phyloP scores from a whole-genome alignment of 139 green algal genomes.

The Deuterostichococcus epilithicus region DNA sequence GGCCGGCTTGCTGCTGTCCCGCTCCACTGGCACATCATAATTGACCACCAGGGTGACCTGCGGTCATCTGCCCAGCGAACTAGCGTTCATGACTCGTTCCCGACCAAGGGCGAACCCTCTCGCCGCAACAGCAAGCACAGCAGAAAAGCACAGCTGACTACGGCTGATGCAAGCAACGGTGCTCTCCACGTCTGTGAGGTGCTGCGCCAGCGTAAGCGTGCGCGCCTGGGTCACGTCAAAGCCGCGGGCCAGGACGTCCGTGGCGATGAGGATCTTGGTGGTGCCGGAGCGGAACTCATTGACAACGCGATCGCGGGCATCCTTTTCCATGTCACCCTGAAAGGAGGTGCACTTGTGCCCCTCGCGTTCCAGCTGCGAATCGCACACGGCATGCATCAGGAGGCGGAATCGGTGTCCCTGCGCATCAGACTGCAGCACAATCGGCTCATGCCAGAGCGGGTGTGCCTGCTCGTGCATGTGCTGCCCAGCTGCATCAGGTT shows the following conservation, averaged over 20 bases:
- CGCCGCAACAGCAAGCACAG: no score
- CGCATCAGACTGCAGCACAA: no score
- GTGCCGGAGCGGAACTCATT: slow-evolving; percentile 86
- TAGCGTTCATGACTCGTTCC: neutral
- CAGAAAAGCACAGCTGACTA: no score
- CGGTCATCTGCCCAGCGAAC: neutral
- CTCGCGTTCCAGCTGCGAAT: slow-evolving; percentile 75
- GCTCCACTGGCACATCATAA: slow-evolving; percentile 90
- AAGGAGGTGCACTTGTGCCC: slow-evolving; percentile 94
- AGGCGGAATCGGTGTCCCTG: no score
- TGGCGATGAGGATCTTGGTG: slow-evolving; percentile 96
- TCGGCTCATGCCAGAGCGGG: no score
- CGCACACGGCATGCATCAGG: no score
- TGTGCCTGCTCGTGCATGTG: no score
- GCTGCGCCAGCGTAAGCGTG: neutral
- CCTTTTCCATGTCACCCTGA: slow-evolving; percentile 80
- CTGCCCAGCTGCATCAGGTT: no score
- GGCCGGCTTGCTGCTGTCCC: slow-evolving; percentile 66
- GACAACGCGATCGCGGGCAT: slow-evolving; percentile 84
- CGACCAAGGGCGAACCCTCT: neutral
- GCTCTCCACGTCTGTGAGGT: no score
- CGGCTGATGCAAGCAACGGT: no score
- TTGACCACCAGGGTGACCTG: slow-evolving; percentile 98
- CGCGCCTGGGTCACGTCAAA: slow-evolving; percentile 93
- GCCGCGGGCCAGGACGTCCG: slow-evolving; percentile 91